These are phyloP conservation scores for Suillus ampliporus DNA, from an alignment of 768 basidiomycete species.

Conservation along the genomic window DNA sequence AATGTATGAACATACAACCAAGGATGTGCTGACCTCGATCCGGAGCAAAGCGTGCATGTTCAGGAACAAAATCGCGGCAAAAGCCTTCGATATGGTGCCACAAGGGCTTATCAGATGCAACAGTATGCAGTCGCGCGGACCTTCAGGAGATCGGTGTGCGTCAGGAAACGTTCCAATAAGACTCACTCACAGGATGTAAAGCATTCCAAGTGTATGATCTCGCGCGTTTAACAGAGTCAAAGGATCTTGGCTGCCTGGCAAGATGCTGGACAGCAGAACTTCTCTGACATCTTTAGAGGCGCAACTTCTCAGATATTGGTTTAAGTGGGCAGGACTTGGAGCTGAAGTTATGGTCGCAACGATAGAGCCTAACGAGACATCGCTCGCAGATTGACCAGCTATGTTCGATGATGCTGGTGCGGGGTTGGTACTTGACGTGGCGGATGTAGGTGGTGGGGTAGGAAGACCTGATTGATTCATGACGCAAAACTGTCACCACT, in stretches of 20 bases:
- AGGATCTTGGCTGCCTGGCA: conserved; percentile 72
- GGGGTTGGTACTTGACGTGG: conserved; percentile 19
- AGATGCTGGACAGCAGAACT: conserved; percentile 54
- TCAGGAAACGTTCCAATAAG: conserved; percentile 2
- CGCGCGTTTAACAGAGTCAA: conserved; percentile 59
- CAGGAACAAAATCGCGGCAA: conserved; percentile 64
- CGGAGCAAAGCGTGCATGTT: conserved; percentile 68
- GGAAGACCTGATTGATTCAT: conserved; percentile 36
- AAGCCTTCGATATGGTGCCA: conserved; percentile 57
- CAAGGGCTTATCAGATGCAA: conserved; percentile 45
- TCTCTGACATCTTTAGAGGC: conserved; percentile 66
- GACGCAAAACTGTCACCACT: conserved; percentile 4
- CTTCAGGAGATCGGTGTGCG: conserved; percentile 37
- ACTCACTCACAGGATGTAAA: conserved; percentile 73
- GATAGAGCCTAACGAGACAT: conserved; percentile 44
- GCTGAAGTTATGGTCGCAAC: conserved; percentile 53
- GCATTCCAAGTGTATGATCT: conserved; percentile 63
- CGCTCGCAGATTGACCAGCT: conserved; percentile 17
- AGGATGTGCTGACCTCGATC: conserved; percentile 58
- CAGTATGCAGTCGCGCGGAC: conserved; percentile 58
- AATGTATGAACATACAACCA: background rate
- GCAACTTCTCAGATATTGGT: conserved; percentile 49
- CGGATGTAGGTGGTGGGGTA: conserved; percentile 26
- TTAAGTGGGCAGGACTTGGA: conserved; percentile 42
- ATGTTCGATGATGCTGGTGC: conserved; percentile 19